These are phyloP conservation scores for Trichopus zeylanicus DNA, from an alignment of 116 monocot genomes.

Conservation along the genomic window DNA sequence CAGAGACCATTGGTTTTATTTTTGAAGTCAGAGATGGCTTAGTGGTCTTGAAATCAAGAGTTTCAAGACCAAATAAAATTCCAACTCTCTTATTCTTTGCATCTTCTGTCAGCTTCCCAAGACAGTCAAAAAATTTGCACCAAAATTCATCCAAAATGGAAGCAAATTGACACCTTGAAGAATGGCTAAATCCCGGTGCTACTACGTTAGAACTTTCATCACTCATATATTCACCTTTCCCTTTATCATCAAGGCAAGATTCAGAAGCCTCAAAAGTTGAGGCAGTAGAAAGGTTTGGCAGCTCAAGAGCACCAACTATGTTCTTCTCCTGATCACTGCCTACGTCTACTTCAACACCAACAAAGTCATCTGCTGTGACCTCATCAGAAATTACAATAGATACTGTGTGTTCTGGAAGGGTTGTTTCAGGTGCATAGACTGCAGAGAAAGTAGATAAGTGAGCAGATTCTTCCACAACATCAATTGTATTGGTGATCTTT, in stretches of 20 bases:
- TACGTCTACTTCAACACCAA: too few species aligned
- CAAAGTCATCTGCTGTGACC: too few species aligned
- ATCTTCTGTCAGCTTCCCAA: conserved; percentile 26
- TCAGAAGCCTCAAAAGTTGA: background rate
- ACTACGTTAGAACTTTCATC: background rate
- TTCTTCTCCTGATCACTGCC: too few species aligned
- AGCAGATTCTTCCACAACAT: too few species aligned
- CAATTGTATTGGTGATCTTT: too few species aligned
- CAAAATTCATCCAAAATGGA: conserved; percentile 34
- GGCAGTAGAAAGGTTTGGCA: too few species aligned
- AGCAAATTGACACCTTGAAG: conserved; percentile 19
- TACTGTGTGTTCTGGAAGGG: background rate
- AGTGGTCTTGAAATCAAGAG: too few species aligned
- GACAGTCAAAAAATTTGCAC: conserved; percentile 30
- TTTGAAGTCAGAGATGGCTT: background rate
- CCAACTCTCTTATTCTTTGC: background rate
- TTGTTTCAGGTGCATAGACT: background rate
- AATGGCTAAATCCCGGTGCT: background rate
- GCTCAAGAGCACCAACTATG: too few species aligned
- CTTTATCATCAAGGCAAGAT: background rate
- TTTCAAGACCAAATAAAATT: background rate
- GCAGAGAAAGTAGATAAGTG: too few species aligned
- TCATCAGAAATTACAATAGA: background rate
- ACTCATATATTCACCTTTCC: background rate
- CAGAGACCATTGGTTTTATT: background rate